Evolutionary conservation across 2,329 filamentous ascomycete species (phyloP).

Genomic region (Neonectria punicea): DNA sequence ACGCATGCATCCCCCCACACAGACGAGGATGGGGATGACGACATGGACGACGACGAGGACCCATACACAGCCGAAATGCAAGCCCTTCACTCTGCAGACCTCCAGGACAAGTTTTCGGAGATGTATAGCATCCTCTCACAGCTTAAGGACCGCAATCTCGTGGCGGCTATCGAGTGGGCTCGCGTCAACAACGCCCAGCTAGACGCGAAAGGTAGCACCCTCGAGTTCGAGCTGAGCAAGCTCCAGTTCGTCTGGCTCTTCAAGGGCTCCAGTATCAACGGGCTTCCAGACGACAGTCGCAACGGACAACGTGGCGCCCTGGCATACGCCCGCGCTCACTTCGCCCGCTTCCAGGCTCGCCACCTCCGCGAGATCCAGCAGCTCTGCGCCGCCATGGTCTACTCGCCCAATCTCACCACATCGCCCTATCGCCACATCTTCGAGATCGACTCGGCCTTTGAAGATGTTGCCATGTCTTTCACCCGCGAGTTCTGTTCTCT

Average conservation of each 20-base stretch:
- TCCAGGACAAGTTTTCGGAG: slow-evolving; percentile 84
- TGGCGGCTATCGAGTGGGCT: slow-evolving; percentile 90
- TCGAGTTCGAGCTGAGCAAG: slow-evolving; percentile 94
- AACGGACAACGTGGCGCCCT: slow-evolving; percentile 74
- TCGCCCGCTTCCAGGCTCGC: slow-evolving; percentile 77
- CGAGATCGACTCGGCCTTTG: slow-evolving; percentile 78
- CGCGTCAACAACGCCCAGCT: slow-evolving; percentile 74
- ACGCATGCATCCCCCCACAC: slow-evolving; percentile 33
- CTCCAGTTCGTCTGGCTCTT: slow-evolving; percentile 93
- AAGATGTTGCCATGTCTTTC: slow-evolving; percentile 87
- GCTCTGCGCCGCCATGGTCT: slow-evolving; percentile 84
- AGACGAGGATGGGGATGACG: slow-evolving; percentile 47
- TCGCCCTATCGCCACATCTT: slow-evolving; percentile 88
- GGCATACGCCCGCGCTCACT: slow-evolving; percentile 79
- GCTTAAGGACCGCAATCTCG: slow-evolving; percentile 78
- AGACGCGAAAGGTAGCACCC: slow-evolving; percentile 85
- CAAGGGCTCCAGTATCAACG: slow-evolving; percentile 67
- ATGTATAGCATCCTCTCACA: slow-evolving; percentile 93
- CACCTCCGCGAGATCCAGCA: slow-evolving; percentile 84
- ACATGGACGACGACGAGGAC: slow-evolving; percentile 46
- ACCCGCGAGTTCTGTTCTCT: slow-evolving; percentile 94
- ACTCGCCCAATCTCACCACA: slow-evolving; percentile 74
- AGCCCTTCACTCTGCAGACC: slow-evolving; percentile 54
- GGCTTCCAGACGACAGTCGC: slow-evolving; percentile 62
- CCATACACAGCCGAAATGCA: slow-evolving; percentile 41